Evolutionary conservation across 441 rosid species (phyloP), one percentile per base, ranked within the genome.

Genomic region (Populus trichocarpa): DNA sequence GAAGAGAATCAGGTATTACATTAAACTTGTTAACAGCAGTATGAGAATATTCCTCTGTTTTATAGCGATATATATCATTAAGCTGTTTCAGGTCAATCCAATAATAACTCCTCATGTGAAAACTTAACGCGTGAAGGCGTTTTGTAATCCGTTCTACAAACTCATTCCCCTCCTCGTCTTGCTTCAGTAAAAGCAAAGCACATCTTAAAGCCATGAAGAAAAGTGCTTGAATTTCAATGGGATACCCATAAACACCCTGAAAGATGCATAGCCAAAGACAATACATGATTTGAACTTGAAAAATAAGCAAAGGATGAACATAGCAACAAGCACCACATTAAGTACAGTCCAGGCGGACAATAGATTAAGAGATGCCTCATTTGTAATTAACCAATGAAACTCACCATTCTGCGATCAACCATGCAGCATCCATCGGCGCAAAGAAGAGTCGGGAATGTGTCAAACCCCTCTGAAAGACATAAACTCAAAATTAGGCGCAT

Each of bases 371-470:
- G 6, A 68, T 33, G 71, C 10, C 23, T 28, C 8, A 2, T 42
- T 40, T 25, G 16, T n/a, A n/a, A 33, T 33, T 33, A 33, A 3
- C 14, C 16, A 23, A 22, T 4, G 74, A 73, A 74, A 82, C 97
- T 80, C 75, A 93, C 99, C 97, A 93, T 95, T 81, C 99, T 89
- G 35, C 99, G 93, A 87, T 95, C 98, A 81, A 95, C 90, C 99
- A 95, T 93, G 87, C 97, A 87, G 89, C 99, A 95, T 72, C 99
- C 99, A 70, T 93, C 99, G 23, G 98, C 96, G 13, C 99, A 95
- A 23, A 95, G 93, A 79, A 95, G 97, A 23, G 99, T 95, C 2
- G 97, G 98, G 80, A 95, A 93, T 0, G 99, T 95, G 79, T 95
- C 97, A 42, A 91, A 95, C 10, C 98, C 98, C 79, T 95, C 99